Evolutionary conservation across 192 early-diverging fungal genomes (phyloP), one percentile per base, ranked within the genome.

Genomic region (Funneliformis geosporum): DNA sequence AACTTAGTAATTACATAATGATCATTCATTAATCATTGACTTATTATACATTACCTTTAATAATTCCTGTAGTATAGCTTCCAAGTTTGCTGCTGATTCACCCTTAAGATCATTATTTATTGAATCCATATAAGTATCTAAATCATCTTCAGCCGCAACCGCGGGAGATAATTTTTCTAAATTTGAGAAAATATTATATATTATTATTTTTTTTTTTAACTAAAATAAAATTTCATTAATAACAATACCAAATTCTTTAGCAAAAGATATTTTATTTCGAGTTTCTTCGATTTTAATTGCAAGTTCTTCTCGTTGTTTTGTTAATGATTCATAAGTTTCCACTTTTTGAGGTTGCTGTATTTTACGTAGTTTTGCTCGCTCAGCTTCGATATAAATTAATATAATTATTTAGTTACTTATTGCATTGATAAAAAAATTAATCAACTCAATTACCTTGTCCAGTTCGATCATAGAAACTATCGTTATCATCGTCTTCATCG

Each of bases 321-420:
- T 5, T 86, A 94, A 84, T 5, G 91, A 86, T 44, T 93, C 91
- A 67, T 89, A 86, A 16, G 92, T 93, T n/a, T 93, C 93, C 3
- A 88, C 88, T 59, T 90, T 86, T 73, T 79, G 80, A 11, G 81
- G 50, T 4, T 43, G 60, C 14, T 39, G 74, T n/a, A 73, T 0
- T 27, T 68, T 76, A 18, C 65, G 28, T 40, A 61, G 21, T 21
- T 85, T 85, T 14, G 79, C 81, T 66, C 72, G 74, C 33, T 79
- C 70, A 39, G 47, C 82, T 87, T 38, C 33, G 8, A 65, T 61
- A 40, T 38, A 21, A 50, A 46, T 39, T 43, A 65, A 33, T 18
- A 44, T 55, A 10, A 38, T 3, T 55, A 39, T 44, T 2, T 66
- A 16, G 46, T 69, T 27, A 8, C 42, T 0, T 39, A 27, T 23